phyloP scores from a whole-genome alignment of 805 yeast species.

The Barnettozyma botsteinii region DNA sequence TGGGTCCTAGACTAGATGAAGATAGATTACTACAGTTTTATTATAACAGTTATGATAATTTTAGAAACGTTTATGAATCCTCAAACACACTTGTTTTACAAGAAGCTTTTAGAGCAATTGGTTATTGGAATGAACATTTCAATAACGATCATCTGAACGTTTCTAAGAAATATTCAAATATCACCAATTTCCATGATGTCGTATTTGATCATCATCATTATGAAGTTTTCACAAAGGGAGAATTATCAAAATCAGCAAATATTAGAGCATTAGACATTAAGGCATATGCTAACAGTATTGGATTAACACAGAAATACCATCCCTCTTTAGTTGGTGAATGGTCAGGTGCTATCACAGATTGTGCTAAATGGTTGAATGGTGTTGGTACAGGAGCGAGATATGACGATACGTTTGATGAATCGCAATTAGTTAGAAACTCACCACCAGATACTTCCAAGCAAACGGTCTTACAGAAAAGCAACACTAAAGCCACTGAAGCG shows the following conservation, averaged over 20 bases:
- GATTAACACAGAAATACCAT: slow-evolving; percentile 30
- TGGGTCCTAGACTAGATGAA: slow-evolving; percentile 45
- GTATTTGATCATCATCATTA: slow-evolving; percentile 87
- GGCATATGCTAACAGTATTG: slow-evolving; percentile 28
- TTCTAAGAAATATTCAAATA: slow-evolving; percentile 11
- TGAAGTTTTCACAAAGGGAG: slow-evolving; percentile 70
- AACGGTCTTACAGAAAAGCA: neutral
- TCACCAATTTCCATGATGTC: slow-evolving; percentile 44
- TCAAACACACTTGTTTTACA: slow-evolving; percentile 48
- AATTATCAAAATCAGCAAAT: slow-evolving; percentile 40
- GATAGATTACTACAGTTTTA: slow-evolving; percentile 27
- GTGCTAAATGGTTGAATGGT: slow-evolving; percentile 86
- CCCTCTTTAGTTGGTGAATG: slow-evolving; percentile 72
- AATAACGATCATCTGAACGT: slow-evolving; percentile 27
- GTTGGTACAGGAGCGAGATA: slow-evolving; percentile 78
- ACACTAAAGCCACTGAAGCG: slow-evolving; percentile 3
- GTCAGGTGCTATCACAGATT: slow-evolving; percentile 89
- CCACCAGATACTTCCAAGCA: slow-evolving; percentile 3
- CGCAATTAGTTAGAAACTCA: slow-evolving; percentile 14
- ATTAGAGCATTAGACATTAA: slow-evolving; percentile 30
- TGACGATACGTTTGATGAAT: slow-evolving; percentile 47
- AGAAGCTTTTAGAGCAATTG: slow-evolving; percentile 56
- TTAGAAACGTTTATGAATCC: slow-evolving; percentile 18
- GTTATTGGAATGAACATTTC: slow-evolving; percentile 49
- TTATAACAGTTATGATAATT: slow-evolving; percentile 29